Percentiles rank a stretch among this genome's conserved stretches.
phyloP scores from a whole-genome alignment of 1,284 basidiomycete species.

The Heterobasidion irregulare region DNA sequence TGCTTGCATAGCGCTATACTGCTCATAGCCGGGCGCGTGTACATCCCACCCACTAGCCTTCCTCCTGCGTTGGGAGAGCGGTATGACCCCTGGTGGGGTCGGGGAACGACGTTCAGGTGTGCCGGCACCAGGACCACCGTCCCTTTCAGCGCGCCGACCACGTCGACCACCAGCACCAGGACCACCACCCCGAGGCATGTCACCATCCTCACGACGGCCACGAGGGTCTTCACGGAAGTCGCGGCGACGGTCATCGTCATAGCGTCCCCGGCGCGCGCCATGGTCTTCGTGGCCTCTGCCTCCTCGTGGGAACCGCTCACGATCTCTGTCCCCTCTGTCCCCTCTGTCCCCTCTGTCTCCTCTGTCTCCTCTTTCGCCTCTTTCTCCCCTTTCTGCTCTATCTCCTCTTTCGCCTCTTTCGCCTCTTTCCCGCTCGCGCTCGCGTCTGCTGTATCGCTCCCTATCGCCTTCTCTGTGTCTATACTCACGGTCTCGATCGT shows the following conservation, averaged over 20 bases:
- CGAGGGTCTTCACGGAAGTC: constrained; percentile 40
- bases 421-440: constrained; percentile 35
- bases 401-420: constrained; percentile 15
- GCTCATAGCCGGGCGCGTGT: constrained; percentile 91
- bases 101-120: constrained; percentile 79
- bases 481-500: constrained; percentile 30
- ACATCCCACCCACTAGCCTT: constrained; percentile 95
- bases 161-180: constrained; percentile 24
- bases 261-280: constrained; percentile 36
- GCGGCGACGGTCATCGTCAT: constrained; percentile 27
- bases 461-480: constrained; percentile 37
- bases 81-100: constrained; percentile 80
- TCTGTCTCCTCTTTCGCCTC: constrained; percentile 5
- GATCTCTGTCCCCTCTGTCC: constrained; percentile 20
- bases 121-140: constrained; percentile 19
- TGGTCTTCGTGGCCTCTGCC: constrained; percentile 29
- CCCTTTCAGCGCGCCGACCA: constrained; percentile 20
- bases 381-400: constrained; percentile 20
- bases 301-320: constrained; percentile 17
- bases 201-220: constrained; percentile 16
- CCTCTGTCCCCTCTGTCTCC: constrained; percentile 6
- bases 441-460: constrained; percentile 26
- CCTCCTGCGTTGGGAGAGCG: constrained; percentile 79
- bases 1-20: constrained; percentile 90
- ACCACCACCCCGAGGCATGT: constrained; percentile 23